Evolutionary conservation across 805 yeast genomes (phyloP).

Genomic region (Ogataea ramenticola): DNA sequence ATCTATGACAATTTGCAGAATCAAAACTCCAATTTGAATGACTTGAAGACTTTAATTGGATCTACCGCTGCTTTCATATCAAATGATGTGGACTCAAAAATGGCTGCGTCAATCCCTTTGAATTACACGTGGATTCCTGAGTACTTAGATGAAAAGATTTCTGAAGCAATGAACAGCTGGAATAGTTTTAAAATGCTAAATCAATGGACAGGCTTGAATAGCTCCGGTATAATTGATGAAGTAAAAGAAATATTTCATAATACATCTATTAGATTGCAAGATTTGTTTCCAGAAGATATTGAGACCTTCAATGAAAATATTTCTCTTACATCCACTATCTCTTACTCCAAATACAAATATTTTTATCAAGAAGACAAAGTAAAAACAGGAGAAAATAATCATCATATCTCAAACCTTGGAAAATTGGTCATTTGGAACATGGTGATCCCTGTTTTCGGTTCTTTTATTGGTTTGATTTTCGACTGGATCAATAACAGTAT

Average conservation of each 20-base stretch:
- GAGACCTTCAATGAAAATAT: neutral
- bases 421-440: neutral
- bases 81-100: neutral
- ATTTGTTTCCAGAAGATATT: neutral
- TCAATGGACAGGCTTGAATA: neutral
- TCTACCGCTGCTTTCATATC: neutral
- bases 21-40: neutral
- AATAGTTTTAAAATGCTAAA: neutral
- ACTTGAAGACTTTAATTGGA: neutral
- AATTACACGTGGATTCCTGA: neutral
- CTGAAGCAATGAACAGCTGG: neutral
- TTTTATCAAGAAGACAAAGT: too few species aligned
- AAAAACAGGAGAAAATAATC: too few species aligned
- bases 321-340: too few species aligned
- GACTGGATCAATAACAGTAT: conserved; percentile 10
- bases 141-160: neutral
- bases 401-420: neutral
- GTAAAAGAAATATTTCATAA: neutral
- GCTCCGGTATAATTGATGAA: neutral
- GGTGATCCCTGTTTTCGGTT: neutral
- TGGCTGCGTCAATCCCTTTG: neutral
- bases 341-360: neutral
- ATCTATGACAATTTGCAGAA: neutral
- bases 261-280: neutral
- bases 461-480: conserved; percentile 6